Evolutionary conservation across 306 rosid genomes (phyloP), one percentile per base, ranked within the genome.

Genomic region (Alnus rubra): DNA sequence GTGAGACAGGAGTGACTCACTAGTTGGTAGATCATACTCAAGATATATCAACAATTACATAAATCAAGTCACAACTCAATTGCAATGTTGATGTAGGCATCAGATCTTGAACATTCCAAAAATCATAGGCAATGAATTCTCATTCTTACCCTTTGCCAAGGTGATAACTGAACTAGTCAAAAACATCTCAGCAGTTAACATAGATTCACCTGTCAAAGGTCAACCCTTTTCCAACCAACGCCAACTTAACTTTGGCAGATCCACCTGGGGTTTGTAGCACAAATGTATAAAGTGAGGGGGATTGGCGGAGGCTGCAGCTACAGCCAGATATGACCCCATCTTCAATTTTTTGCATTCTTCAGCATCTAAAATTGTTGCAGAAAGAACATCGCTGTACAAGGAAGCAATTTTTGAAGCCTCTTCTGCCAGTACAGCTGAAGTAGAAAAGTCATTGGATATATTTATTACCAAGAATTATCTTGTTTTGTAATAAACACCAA

Each of bases 241-340:
- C 99, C 88, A 96, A 78, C 79, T 91, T 96, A 56, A 70, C 86
- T 55, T 92, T 89, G 53, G 87, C 91, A 76, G 94, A 75, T 82
- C 99, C 99, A 50, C 86, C 84, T 8, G 90, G 90, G 99, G 98
- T 79, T 96, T 96, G 87, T 96, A 96, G 68, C 81, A 13, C 74
- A 93, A 84, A 88, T 96, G 99, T 76, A 96, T 96, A 83, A 96
- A 96, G 84, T 89, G 94, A 37, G 99, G 93, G 55, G 99, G 98
- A 80, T 96, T 96, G 77, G 88, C 87, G 0, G 99, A 90, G 80
- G 99, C 99, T 76, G 97, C 99, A 18, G 98, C 97, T 77, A 96
- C 99, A 67, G 89, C 99, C 55, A 96, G 87, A 81, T 96, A 96
- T 79, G 99, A 96, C 62, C 99, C 99, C 99, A 96, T 96, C 85